Base-by-base conservation (phyloP, 371 early-diverging fungal species). In the Actinomortierella ambigua region DNA sequence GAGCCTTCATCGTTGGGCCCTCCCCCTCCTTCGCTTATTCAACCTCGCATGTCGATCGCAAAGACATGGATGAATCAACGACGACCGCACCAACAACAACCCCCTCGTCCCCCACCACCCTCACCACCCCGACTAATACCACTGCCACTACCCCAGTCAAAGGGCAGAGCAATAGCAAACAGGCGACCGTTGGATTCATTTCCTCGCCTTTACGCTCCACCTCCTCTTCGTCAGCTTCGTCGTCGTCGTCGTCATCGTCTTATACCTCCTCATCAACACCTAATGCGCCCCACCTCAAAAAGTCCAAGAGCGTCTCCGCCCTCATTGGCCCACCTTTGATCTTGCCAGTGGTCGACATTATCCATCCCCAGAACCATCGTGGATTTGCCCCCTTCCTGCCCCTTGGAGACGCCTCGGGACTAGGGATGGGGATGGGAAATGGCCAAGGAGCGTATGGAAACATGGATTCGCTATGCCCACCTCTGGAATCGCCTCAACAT, bases 251-350 rank as follows among this genome's bases (percentile, higher is more conserved):
- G n/a, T n/a, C n/a, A n/a, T n/a, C n/a, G n/a, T n/a, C n/a, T n/a
- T n/a, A n/a, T n/a, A 0, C 53, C 56, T 22, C 43, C 58, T 14
- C 27, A 11, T 27, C 34, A 50, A 6, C 8, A 40, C 18, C 48
- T 59, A 28, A 49, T 59, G 17, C n/a, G n/a, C n/a, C n/a, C n/a
- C n/a, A n/a, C n/a, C n/a, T n/a, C n/a, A 34, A 34, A 11, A 34
- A 34, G 11, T 6, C 34, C 34, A 34, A 34, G 34, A 34, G 34
- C 34, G 34, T 34, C 34, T 57, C 60, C 2, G 59, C n/a, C 9
- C 24, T 63, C 46, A 13, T 44, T 7, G 57, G 69, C 2, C 57
- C 64, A 2, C 56, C 69, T 27, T 24, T 44, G 18, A 27, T 27
- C 22, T 26, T 46, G 17, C 15, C 46, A 39, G 13, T 11, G 34